Conservation (phyloP, 495 filamentous ascomycete genomes). For the Penicillium cosmopolitanum region DNA sequence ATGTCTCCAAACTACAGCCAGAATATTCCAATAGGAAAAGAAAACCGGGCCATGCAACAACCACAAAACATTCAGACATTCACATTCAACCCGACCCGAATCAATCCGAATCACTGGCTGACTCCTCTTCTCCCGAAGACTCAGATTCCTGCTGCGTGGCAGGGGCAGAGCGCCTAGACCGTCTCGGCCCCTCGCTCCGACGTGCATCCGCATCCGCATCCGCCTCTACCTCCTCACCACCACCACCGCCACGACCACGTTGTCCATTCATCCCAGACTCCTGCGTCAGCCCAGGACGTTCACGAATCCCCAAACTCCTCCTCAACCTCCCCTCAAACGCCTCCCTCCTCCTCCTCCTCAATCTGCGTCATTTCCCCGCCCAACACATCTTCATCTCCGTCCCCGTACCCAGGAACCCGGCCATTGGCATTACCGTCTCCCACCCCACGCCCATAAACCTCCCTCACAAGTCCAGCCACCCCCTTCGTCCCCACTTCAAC, state of each 20-base stretch:
- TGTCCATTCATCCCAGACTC: constrained; percentile 7
- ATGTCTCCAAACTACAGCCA: too few species aligned
- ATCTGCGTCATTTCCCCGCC: constrained; percentile 49
- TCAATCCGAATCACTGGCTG: constrained; percentile 11
- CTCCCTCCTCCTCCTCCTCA: constrained; percentile 28
- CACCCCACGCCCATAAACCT: constrained; percentile 55
- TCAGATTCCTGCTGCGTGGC: constrained; percentile 17
- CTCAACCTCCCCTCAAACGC: constrained; percentile 37
- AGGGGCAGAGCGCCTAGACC: constrained; percentile 14
- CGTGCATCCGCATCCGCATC: constrained; percentile 8
- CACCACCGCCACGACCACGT: not conserved
- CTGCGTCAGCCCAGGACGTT: not conserved
- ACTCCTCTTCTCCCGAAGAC: constrained; percentile 18
- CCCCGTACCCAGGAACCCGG: constrained; percentile 7
- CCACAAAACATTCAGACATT: not conserved
- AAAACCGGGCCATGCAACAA: not conserved
- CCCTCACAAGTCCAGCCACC: constrained; percentile 69
- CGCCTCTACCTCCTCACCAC: not conserved
- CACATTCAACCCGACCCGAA: constrained; percentile 1
- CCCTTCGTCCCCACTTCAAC: constrained; percentile 77
- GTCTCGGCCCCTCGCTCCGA: constrained; percentile 15
- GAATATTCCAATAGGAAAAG: too few species aligned
- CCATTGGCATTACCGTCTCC: too few species aligned
- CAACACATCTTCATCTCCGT: constrained; percentile 31
- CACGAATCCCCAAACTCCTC: constrained; percentile 36